These are phyloP conservation scores for Thermothelomyces thermophilus DNA, from an alignment of 2,329 filamentous ascomycete genomes.

Conservation along the genomic window DNA sequence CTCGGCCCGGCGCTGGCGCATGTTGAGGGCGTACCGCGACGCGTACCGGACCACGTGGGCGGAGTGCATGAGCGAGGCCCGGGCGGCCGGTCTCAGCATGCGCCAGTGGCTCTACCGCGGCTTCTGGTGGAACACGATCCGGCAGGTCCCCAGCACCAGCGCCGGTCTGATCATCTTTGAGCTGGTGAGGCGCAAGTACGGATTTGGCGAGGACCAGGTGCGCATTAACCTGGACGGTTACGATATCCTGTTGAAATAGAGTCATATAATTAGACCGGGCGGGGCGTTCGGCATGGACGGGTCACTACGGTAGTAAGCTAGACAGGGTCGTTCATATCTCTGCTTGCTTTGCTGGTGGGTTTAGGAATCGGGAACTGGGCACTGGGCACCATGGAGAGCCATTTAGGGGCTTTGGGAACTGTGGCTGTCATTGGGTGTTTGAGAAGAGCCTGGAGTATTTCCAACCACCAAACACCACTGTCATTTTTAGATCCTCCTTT, in stretches of 20 bases:
- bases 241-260: conserved; percentile 56
- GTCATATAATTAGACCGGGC: background rate
- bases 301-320: background rate
- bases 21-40: conserved; percentile 60
- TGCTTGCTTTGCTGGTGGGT: background rate
- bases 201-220: conserved; percentile 53
- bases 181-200: conserved; percentile 66
- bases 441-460: too few relatives aligned
- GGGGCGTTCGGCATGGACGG: background rate
- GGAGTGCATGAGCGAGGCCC: conserved; percentile 53
- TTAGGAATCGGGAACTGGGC: background rate
- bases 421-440: too few relatives aligned
- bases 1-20: conserved; percentile 38
- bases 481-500: too few relatives aligned
- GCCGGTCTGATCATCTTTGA: conserved; percentile 76
- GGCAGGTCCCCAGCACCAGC: conserved; percentile 70
- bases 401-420: too few relatives aligned
- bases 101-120: conserved; percentile 61
- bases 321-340: background rate
- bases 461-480: too few relatives aligned
- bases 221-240: conserved; percentile 63
- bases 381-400: too few relatives aligned
- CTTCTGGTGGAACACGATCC: conserved; percentile 65
- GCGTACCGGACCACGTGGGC: conserved; percentile 64
- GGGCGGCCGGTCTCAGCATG: conserved; percentile 48